Percentiles rank a stretch among this genome's conserved stretches.
Evolutionary conservation across 306 rosid genomes (phyloP).

Genomic region (Sphenostylis stenocarpa): DNA sequence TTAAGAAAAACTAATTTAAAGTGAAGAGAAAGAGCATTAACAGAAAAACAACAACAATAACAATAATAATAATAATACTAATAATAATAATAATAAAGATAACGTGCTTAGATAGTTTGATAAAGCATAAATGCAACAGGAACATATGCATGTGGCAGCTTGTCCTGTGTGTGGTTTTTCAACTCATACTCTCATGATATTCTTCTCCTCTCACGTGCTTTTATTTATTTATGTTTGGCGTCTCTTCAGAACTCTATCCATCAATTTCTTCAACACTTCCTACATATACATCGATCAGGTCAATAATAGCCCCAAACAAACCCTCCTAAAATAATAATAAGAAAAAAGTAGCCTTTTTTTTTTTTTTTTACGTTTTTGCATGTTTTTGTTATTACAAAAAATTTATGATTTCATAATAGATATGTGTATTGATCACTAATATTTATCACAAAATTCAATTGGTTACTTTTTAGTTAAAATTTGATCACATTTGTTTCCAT

Average conservation of each 20-base stretch:
- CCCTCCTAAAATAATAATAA: background rate
- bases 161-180: background rate
- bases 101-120: background rate
- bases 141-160: conserved; percentile 13
- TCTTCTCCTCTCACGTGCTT: background rate
- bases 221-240: background rate
- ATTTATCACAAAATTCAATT: too few species aligned
- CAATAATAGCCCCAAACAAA: background rate
- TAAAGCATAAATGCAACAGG: background rate
- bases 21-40: background rate
- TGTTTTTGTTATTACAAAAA: too few species aligned
- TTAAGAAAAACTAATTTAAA: too few species aligned
- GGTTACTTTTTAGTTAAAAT: too few species aligned
- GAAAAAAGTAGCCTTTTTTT: too few species aligned
- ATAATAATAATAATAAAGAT: too few species aligned
- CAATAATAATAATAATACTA: too few species aligned
- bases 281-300: background rate
- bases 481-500: too few species aligned
- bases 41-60: background rate
- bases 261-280: background rate
- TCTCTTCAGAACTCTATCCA: background rate
- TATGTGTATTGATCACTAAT: too few species aligned
- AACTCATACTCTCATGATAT: background rate
- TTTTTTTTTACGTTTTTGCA: too few species aligned
- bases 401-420: too few species aligned